Evolutionary conservation across 306 rosid genomes (phyloP).

Genomic region (Delonix regia): DNA sequence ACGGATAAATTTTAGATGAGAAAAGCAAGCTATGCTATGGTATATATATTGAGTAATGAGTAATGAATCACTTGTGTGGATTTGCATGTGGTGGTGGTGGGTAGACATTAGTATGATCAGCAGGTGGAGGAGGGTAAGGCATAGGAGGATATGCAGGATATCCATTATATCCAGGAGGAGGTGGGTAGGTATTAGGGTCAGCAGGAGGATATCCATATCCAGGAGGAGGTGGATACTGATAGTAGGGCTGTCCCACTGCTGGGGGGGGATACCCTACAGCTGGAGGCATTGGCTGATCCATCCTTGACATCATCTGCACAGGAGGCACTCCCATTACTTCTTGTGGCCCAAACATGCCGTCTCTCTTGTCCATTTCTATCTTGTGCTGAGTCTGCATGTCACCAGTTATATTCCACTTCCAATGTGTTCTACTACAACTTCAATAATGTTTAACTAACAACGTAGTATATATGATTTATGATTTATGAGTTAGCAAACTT

Average conservation of each 20-base stretch:
- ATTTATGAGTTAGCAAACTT: conserved; percentile 17
- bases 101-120: too few species aligned
- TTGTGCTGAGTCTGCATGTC: conserved; percentile 87
- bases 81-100: neutral
- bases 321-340: conserved; percentile 80
- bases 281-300: conserved; percentile 83
- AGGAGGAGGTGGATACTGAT: conserved; percentile 60
- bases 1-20: too few species aligned
- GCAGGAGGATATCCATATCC: conserved; percentile 61
- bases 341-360: conserved; percentile 73
- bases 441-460: too few species aligned
- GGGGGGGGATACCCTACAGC: conserved; percentile 69
- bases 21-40: too few species aligned
- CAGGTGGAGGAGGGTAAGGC: too few species aligned
- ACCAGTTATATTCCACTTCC: neutral
- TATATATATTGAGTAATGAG: too few species aligned
- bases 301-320: conserved; percentile 80
- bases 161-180: neutral
- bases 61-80: too few species aligned
- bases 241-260: conserved; percentile 65
- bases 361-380: conserved; percentile 94
- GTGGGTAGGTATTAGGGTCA: conserved; percentile 47
- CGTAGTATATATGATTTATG: neutral
- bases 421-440: neutral
- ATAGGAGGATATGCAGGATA: too few species aligned